Base-by-base conservation (phyloP, 2,329 filamentous ascomycete genomes). In the Emmonsiellopsis sp. region DNA sequence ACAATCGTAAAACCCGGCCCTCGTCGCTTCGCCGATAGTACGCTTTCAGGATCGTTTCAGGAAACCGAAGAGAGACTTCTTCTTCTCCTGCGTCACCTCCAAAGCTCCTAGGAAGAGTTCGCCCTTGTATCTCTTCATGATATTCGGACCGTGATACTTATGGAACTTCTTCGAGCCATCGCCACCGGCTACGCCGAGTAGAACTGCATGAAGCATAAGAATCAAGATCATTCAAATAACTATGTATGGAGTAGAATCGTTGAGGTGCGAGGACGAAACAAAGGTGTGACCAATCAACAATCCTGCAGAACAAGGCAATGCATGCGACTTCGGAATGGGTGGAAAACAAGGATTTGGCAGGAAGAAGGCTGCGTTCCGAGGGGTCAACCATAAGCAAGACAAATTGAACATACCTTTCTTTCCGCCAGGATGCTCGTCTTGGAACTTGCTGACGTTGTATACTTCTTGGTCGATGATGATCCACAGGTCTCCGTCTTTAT, bases 81-180 rank as follows among this genome's bases (percentile, higher is more conserved):
- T 34, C 26, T 6, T 30, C 20, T 47, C 13, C 34, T 4, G 46
- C 2, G 34, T 5, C 13, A 35, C 32, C 13, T 38, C 26, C 10
- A 38, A 8, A 13, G 32, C 3, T 7, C 46, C 46, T 6, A 38
- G 20, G 46, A 48, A 2, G 15, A 38, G 34, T 48, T 15, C 31
- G 31, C 44, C 16, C 44, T 47, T 47, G 13, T 80, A 84, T 65
- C 83, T 84, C 69, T 83, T 82, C 62, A 82, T 66, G 51, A 82
- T 79, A 50, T 73, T 70, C 60, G 81, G 77, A 55, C 81, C 82
- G 69, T 83, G 80, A 63, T 82, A 75, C 76, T 82, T 82, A 79
- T 79, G 81, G 70, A 85, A 85, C 62, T 84, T 81, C 72, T 85
- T 84, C 50, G 80, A 83, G 45, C 82, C 82, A 59, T 85, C 82